Conservation (phyloP, 441 rosid species). For the Bruguiera hainesii region DNA sequence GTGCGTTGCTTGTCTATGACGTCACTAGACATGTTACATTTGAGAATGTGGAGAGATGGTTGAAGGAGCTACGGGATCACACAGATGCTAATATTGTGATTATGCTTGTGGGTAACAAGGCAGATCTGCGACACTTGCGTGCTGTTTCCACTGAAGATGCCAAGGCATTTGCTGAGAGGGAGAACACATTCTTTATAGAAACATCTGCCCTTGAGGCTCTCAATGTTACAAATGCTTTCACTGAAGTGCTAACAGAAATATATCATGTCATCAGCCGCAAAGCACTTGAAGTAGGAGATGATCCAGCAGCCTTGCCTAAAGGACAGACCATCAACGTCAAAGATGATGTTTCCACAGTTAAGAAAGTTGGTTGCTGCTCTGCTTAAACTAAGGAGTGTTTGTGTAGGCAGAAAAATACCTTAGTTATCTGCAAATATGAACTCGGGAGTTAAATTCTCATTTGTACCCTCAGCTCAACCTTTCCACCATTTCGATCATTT, state of each 20-base stretch:
- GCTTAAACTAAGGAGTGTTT: not conserved
- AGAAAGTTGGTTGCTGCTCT: constrained; percentile 67
- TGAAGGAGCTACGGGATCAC: constrained; percentile 62
- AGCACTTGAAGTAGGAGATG: constrained; percentile 52
- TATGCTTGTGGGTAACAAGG: constrained; percentile 67
- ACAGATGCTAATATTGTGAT: constrained; percentile 71
- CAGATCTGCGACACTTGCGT: constrained; percentile 68
- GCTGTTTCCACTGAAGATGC: constrained; percentile 65
- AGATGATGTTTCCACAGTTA: constrained; percentile 61
- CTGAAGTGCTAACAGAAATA: constrained; percentile 65
- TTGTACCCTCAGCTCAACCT: too few species aligned
- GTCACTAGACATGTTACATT: constrained; percentile 68
- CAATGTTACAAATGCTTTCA: constrained; percentile 60
- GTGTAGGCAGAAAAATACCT: too few species aligned
- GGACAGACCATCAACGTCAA: constrained; percentile 58
- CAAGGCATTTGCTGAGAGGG: constrained; percentile 59
- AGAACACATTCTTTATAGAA: constrained; percentile 66
- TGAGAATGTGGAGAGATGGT: constrained; percentile 61
- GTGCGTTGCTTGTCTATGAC: constrained; percentile 65
- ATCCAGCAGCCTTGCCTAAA: constrained; percentile 45
- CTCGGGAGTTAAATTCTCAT: too few species aligned
- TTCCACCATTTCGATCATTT: too few species aligned
- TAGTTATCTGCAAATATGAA: too few species aligned
- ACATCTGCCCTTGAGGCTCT: constrained; percentile 66
- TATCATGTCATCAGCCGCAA: constrained; percentile 60